Conservation (phyloP, 2,329 filamentous ascomycete genomes). For the Colletotrichum limetticola region DNA sequence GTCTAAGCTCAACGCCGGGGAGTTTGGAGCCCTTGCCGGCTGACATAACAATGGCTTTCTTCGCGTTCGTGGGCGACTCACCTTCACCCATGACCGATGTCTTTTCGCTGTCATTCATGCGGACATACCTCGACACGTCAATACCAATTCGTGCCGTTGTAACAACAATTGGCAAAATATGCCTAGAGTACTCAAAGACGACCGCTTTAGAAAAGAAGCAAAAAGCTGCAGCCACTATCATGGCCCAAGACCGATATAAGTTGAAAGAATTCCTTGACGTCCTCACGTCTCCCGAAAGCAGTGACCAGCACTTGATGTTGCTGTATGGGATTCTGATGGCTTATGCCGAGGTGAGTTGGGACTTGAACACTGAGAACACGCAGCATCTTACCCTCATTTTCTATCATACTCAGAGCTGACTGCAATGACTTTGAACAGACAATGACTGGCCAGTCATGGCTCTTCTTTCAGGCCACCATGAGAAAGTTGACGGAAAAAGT, state of each 20-base stretch:
- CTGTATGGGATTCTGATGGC: conserved; percentile 20
- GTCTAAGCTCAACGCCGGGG: neutral
- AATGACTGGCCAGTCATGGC: conserved; percentile 21
- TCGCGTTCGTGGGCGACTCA: conserved; percentile 24
- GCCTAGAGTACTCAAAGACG: neutral
- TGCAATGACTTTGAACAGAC: neutral
- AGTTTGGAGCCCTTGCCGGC: neutral
- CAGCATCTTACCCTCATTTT: neutral
- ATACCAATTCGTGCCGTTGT: conserved; percentile 11
- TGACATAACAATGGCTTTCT: conserved; percentile 13
- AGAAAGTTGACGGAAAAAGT: conserved; percentile 9
- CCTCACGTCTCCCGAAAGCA: conserved; percentile 1
- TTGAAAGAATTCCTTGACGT: conserved; percentile 6
- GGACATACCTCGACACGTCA: conserved; percentile 11
- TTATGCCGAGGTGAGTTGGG: conserved; percentile 3
- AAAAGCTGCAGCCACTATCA: conserved; percentile 10
- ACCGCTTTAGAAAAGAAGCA: neutral
- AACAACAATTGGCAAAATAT: conserved; percentile 9
- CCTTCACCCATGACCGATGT: conserved; percentile 23
- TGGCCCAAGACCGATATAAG: neutral
- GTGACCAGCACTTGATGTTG: conserved; percentile 16
- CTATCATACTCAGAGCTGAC: neutral
- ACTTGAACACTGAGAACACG: neutral
- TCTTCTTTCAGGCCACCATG: neutral
- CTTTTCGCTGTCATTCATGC: conserved; percentile 20